Base-by-base conservation (phyloP, 1,139 yeast genomes). In the Candida glucosophila region DNA sequence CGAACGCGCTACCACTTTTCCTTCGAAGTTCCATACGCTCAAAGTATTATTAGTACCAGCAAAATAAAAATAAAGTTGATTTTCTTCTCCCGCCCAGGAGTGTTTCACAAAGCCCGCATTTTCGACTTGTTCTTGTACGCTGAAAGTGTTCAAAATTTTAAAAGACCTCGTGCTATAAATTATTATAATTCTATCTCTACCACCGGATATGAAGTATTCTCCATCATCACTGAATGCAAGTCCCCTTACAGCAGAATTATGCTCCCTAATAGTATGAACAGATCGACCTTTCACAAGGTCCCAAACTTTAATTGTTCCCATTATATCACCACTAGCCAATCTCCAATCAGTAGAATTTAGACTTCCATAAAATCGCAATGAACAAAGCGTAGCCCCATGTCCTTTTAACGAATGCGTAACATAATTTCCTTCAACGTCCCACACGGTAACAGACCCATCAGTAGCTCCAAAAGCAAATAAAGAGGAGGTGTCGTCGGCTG, bases 391-490 rank as follows among this genome's bases (percentile, higher is more conserved):
- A n/a, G 93, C 78, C 12, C 95, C 95, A 50, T 92, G 99, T 1
- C 98, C 97, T 48, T 83, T 79, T 34, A 90, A 68, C 11, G 85
- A 77, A 53, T 90, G 98, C 0, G 98, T 90, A 2, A 80, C 73
- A 38, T 70, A 85, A 1, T 93, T 92, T 18, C 88, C 88, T 37
- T 75, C 88, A 23, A 90, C 68, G 51, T 90, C 98, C 81, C 95
- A 86, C 2, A 92, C 94, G 26, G 85, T 77, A 12, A 88, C 81
- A 20, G 76, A 72, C 26, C 98, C 97, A 49, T 92, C 98, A 1
- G 96, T 81, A 24, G 95, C 90, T 25, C 99, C 99, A 43, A 92
- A 77, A 19, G 95, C 94, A 44, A 88, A 73, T 26, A 90, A 61
- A 4, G 94, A 73, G 10, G 95, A 80, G 0, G 96, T 85, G 5